Conservation (phyloP, 208 protist genomes). For the Endotrypanum monterogeii region DNA sequence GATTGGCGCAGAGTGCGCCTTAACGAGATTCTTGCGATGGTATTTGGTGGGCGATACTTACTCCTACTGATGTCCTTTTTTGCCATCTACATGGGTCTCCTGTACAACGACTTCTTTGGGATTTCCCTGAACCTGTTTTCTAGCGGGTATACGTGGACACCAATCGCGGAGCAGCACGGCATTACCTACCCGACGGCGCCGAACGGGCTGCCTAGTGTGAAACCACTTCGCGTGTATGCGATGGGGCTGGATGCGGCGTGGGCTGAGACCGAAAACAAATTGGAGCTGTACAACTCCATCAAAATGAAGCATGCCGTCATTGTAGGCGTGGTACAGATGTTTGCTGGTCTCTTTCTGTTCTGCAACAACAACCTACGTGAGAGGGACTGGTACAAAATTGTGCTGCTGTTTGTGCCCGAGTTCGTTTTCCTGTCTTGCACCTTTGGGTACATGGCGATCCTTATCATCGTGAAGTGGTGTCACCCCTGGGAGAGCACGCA, state of each 20-base stretch:
- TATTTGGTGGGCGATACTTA: constrained; percentile 93
- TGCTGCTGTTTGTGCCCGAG: constrained; percentile 96
- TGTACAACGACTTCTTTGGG: constrained; percentile 98
- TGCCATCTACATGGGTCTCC: constrained; percentile 96
- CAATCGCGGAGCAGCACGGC: constrained; percentile 27
- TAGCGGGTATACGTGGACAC: constrained; percentile 68
- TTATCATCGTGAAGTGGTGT: constrained; percentile 98
- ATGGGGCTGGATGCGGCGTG: constrained; percentile 90
- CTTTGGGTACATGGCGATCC: constrained; percentile 97
- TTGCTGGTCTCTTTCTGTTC: constrained; percentile 93
- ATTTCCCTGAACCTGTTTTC: constrained; percentile 89
- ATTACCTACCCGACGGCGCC: constrained; percentile 39
- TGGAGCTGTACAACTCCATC: constrained; percentile 98
- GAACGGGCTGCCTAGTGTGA: constrained; percentile 45
- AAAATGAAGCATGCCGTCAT: constrained; percentile 99
- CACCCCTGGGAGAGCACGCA: constrained; percentile 87
- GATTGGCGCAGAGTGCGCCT: constrained; percentile 53
- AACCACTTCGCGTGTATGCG: constrained; percentile 52
- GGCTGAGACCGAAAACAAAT: constrained; percentile 94
- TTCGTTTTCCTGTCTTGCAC: constrained; percentile 95
- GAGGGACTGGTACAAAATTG: constrained; percentile 79
- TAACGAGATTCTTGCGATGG: constrained; percentile 89
- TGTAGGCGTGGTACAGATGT: constrained; percentile 97
- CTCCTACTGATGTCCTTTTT: constrained; percentile 97
- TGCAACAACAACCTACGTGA: constrained; percentile 93